A percentile compares a stretch with the other conserved stretches of the same genome.
These are phyloP conservation scores for Diplodia seriata DNA, from an alignment of 2,329 filamentous ascomycete genomes.

Conservation along the genomic window DNA sequence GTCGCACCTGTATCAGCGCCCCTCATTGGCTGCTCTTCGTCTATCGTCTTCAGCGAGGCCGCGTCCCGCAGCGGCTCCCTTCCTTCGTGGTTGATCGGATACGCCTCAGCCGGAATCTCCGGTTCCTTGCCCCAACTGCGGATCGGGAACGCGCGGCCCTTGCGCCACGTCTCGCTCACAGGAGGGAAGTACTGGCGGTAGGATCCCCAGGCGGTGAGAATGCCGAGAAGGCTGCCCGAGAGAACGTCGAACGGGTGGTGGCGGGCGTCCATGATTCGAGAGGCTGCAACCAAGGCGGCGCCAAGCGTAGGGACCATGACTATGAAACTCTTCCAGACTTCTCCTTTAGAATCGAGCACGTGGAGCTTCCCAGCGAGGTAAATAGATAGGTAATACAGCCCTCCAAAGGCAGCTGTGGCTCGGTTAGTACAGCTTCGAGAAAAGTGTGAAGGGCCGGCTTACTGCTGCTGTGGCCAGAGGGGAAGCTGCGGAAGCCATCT, in stretches of 20 bases:
- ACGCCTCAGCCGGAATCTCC: conserved; percentile 39
- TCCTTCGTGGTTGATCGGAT: conserved; percentile 38
- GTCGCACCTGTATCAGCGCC: conserved; percentile 25
- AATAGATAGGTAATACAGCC: conserved; percentile 65
- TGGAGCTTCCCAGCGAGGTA: conserved; percentile 67
- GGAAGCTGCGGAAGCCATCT: conserved; percentile 66
- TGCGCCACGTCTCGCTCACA: conserved; percentile 61
- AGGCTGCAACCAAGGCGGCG: conserved; percentile 62
- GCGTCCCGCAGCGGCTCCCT: conserved; percentile 40
- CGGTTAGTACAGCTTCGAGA: conserved; percentile 35
- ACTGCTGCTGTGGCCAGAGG: conserved; percentile 65
- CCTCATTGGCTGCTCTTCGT: conserved; percentile 43
- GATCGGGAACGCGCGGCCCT: conserved; percentile 66
- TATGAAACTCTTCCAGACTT: conserved; percentile 65
- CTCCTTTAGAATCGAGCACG: conserved; percentile 65
- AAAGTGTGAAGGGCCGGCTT: conserved; percentile 35
- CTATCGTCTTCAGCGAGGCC: conserved; percentile 39
- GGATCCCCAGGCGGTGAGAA: conserved; percentile 59
- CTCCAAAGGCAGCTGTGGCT: conserved; percentile 61
- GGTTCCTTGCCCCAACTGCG: conserved; percentile 62
- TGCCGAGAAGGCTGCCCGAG: conserved; percentile 61
- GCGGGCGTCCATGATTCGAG: conserved; percentile 67
- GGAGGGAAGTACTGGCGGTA: conserved; percentile 68
- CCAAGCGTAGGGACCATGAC: conserved; percentile 61
- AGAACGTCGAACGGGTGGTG: conserved; percentile 69